A percentile compares a stretch with the other conserved stretches of the same genome.
Evolutionary conservation across 257 asterid species (phyloP).

Genomic region (Solanum etuberosum): DNA sequence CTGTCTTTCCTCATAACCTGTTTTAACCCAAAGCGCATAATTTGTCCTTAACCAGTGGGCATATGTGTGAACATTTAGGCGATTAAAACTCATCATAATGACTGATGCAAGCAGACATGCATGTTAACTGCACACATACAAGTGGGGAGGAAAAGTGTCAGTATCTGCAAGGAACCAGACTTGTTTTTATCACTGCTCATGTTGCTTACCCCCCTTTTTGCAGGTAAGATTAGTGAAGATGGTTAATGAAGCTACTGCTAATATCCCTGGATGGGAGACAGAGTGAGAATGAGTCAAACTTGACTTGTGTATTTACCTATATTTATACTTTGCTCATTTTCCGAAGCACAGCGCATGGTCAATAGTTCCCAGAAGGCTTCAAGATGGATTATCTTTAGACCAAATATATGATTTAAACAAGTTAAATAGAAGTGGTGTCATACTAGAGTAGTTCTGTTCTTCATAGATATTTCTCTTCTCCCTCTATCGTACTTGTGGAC

Average conservation of each 20-base stretch:
- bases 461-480: background rate
- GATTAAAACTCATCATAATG: background rate
- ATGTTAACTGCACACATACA: background rate
- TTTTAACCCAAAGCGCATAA: background rate
- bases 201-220: background rate
- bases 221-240: conserved; percentile 87
- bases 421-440: background rate
- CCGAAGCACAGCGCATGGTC: background rate
- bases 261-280: conserved; percentile 80
- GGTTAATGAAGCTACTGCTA: conserved; percentile 83
- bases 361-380: background rate
- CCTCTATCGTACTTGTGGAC: background rate
- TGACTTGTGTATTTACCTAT: background rate
- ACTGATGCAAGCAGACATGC: background rate
- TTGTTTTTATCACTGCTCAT: background rate
- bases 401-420: background rate
- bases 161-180: background rate
- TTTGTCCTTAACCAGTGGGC: background rate
- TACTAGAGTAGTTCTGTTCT: background rate
- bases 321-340: background rate
- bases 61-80: background rate
- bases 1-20: background rate
- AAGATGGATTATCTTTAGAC: background rate
- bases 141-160: background rate
- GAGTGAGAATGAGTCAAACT: background rate